Evolutionary conservation across 2,329 filamentous ascomycete genomes (phyloP), one percentile per base, ranked within the genome.

Genomic region (Bisporella sp.): DNA sequence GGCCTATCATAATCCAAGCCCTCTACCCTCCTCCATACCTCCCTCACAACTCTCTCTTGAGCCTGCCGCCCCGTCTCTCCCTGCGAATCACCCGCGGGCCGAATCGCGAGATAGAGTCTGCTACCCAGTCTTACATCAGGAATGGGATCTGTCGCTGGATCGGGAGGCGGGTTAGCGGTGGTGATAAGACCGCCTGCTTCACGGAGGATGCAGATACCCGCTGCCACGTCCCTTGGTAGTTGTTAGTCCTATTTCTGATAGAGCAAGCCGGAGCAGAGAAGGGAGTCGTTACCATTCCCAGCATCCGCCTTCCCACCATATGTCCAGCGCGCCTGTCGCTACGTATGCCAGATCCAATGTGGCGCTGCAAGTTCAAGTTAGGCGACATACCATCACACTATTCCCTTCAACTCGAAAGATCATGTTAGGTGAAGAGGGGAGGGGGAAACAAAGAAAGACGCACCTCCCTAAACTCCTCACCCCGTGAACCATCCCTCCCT

Each of bases 251-350:
- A 33, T 11, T 13, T 5, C 42, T n/a, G 30, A 39, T 13, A 5
- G 9, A 13, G 11, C 30, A 37, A 5, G 13, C 44, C 7, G 28
- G 6, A 29, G 32, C 11, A 30, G 12, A 29, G 21, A 31, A 12
- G 35, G 6, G 31, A 44, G 49, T 28, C 65, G 74, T 57, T 59
- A 83, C 82, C 86, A 90, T 67, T 89, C 87, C 85, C 85, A 89
- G 61, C 85, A 89, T 0, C 85, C 85, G 3, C 85, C 86, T 63
- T 90, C 85, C 85, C 85, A 90, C 85, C 86, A 89, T 8, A 89
- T 87, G 66, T 90, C 86, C 57, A 89, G 83, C 0, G 81, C 73
- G 0, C 86, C 86, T 76, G 86, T 86, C 9, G 87, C 86, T 7
- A 81, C 79, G 64, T 89, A 90, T 0, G 85, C 85, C 45, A 90